Evolutionary conservation across 2,329 filamentous ascomycete genomes (phyloP).

Genomic region (Hypoxylon rubiginosum): DNA sequence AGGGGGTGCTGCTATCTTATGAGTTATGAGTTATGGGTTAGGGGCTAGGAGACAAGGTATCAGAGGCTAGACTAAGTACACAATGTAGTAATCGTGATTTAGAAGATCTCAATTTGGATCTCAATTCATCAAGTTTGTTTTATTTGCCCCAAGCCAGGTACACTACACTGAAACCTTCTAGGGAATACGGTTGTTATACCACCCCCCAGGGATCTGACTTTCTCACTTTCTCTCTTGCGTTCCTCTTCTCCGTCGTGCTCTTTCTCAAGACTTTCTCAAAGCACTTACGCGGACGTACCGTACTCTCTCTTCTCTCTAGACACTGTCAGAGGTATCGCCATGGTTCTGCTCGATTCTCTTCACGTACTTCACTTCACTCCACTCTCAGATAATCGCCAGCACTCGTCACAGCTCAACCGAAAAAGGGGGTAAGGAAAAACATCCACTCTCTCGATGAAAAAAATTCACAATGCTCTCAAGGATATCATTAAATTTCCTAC

Average conservation of each 20-base stretch:
- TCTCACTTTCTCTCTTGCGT: background rate
- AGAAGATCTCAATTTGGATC: background rate
- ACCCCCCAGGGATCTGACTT: background rate
- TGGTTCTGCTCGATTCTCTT: background rate
- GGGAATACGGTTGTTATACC: slow-evolving; percentile 1
- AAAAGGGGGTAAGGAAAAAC: background rate
- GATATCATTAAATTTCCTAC: slow-evolving; percentile 52
- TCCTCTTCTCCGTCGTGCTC: background rate
- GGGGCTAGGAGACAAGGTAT: background rate
- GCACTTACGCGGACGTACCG: background rate
- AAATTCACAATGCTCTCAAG: slow-evolving; percentile 47
- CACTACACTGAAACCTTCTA: background rate
- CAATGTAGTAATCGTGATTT: background rate
- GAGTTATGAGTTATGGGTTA: too few species aligned
- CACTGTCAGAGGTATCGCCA: background rate
- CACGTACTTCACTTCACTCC: background rate
- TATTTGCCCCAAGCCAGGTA: background rate
- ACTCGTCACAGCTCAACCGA: background rate
- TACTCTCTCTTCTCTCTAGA: background rate
- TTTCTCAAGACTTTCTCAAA: background rate
- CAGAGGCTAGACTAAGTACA: background rate
- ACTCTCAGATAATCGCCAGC: background rate
- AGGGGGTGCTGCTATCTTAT: too few species aligned
- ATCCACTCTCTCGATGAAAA: slow-evolving; percentile 10
- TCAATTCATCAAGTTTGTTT: slow-evolving; percentile 6